phyloP scores from a whole-genome alignment of 805 yeast species.

The Lachancea fermentati region DNA sequence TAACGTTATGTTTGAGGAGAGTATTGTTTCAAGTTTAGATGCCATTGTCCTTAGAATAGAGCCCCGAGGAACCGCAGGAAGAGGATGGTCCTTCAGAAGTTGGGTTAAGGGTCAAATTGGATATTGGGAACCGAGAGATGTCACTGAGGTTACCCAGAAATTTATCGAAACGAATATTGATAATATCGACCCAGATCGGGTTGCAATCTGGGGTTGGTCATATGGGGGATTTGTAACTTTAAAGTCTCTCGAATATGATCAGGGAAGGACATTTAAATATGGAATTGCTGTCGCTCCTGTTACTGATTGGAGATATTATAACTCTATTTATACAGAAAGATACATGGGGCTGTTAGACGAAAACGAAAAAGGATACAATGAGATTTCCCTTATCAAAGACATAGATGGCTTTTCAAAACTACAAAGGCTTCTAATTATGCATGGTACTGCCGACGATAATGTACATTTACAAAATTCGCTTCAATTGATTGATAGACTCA shows the following conservation, averaged over 20 bases:
- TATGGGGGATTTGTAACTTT: constrained; percentile 77
- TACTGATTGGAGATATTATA: constrained; percentile 70
- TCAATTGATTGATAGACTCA: constrained; percentile 54
- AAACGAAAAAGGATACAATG: constrained; percentile 45
- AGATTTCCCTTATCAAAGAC: constrained; percentile 40
- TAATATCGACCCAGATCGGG: constrained; percentile 46
- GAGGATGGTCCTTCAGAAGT: constrained; percentile 60
- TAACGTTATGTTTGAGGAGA: constrained; percentile 51
- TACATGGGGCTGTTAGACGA: constrained; percentile 47
- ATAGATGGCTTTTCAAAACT: constrained; percentile 41
- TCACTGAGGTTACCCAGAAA: constrained; percentile 44
- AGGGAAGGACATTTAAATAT: constrained; percentile 56
- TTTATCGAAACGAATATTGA: constrained; percentile 39
- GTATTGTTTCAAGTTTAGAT: constrained; percentile 50
- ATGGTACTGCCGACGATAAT: constrained; percentile 82
- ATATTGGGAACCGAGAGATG: constrained; percentile 71
- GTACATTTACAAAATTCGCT: constrained; percentile 72
- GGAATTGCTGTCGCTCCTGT: constrained; percentile 87
- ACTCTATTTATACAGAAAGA: constrained; percentile 75
- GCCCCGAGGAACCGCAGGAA: constrained; percentile 80
- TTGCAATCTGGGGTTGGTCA: constrained; percentile 86
- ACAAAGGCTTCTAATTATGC: constrained; percentile 60
- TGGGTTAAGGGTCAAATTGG: constrained; percentile 58
- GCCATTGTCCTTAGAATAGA: constrained; percentile 63
- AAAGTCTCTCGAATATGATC: constrained; percentile 66